Evolutionary conservation across 805 yeast species (phyloP).

Genomic region (Candida fluviatilis): DNA sequence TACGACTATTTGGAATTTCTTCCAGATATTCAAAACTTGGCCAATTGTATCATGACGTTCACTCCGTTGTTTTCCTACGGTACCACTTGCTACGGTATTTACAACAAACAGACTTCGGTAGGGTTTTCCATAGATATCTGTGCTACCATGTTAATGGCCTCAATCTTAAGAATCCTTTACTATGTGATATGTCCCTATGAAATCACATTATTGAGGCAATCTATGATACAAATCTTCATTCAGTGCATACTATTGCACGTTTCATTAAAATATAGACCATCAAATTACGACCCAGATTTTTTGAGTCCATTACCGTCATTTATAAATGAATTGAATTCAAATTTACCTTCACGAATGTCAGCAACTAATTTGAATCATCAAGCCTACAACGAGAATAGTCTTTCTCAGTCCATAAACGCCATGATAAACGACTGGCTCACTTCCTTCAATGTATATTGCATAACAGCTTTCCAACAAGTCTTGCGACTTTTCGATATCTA

Average conservation of each 20-base stretch:
- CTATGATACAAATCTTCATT: slow-evolving; percentile 78
- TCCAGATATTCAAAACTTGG: slow-evolving; percentile 40
- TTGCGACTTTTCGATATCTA: slow-evolving; percentile 64
- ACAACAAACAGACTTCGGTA: slow-evolving; percentile 55
- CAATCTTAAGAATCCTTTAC: slow-evolving; percentile 69
- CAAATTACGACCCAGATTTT: slow-evolving; percentile 29
- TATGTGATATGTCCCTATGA: slow-evolving; percentile 81
- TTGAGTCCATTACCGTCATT: slow-evolving; percentile 26
- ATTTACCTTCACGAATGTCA: slow-evolving; percentile 16
- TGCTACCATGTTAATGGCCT: slow-evolving; percentile 81
- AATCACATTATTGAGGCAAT: slow-evolving; percentile 70
- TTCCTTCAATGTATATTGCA: not conserved
- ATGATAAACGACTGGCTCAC: not conserved
- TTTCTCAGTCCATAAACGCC: not conserved
- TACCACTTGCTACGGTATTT: slow-evolving; percentile 69
- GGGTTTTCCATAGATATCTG: slow-evolving; percentile 93
- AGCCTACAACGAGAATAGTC: slow-evolving; percentile 9
- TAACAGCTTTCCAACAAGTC: slow-evolving; percentile 18
- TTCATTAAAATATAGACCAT: slow-evolving; percentile 54
- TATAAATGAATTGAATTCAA: slow-evolving; percentile 21
- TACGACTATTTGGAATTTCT: slow-evolving; percentile 9
- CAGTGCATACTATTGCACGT: slow-evolving; percentile 63
- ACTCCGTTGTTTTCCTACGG: slow-evolving; percentile 89
- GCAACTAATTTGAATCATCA: slow-evolving; percentile 14
- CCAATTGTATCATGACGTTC: slow-evolving; percentile 65